Base-by-base conservation (phyloP, 108 stramenopile genomes). In the Pelagomonas calceolata region DNA sequence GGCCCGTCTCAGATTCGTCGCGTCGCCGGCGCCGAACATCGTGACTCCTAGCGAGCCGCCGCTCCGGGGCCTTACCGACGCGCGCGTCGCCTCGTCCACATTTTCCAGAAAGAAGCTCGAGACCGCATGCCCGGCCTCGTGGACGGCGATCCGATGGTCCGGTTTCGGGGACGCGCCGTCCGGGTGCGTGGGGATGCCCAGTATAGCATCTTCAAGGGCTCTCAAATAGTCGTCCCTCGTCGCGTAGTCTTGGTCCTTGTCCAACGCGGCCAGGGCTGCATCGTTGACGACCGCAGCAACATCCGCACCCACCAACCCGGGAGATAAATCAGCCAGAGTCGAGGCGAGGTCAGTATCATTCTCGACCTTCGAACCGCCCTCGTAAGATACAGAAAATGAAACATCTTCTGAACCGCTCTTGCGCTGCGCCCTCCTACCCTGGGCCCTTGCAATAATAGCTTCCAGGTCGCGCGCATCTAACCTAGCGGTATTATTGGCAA, bases 61-160 rank as follows among this genome's bases (percentile, higher is more conserved):
- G 51, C 21, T 1, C 51, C 51, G 51, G 12, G 32, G n/a, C 26
- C 30, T 3, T 3, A 43, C 30, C 31, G 66, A 16, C 29, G 37
- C 36, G 63, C 66, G 30, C 21, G 30, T 34, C 44, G 33, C 64
- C 10, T 15, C 32, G 73, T 43, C 32, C 32, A 63, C 51, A 26
- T 12, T 3, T 3, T 16, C 21, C 7, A 60, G 51, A 1, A 16
- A 1, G 51, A 60, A 63, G 31, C 35, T 36, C 51, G 67, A 68
- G 30, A 75, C 14, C 32, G 34, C 74, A 46, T 75, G 74, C 30
- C 74, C 74, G 5, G 74, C 74, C 45, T 75, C 74, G 64, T 75
- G 74, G 32, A 51, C 66, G 34, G 74, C 74, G 51, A 36, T 30
- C 10, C 65, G 31, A 18, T 31, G 15, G 30, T 35, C 68, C 21